These are phyloP conservation scores for Wickerhamiella hasegawae DNA, from an alignment of 805 yeast genomes.

Conservation along the genomic window DNA sequence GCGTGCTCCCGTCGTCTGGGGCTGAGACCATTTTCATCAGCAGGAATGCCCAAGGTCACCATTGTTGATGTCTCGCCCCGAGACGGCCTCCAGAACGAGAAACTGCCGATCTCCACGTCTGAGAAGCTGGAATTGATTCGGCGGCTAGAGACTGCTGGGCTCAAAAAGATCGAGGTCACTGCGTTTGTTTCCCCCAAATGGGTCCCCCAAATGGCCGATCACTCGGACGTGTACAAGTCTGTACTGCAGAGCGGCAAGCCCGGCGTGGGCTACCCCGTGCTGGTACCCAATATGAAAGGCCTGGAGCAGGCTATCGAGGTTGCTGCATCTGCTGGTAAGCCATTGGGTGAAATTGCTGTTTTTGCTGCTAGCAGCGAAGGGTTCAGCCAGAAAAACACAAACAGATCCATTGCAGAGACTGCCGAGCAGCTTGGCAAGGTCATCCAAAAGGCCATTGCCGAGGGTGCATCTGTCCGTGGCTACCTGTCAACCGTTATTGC, in stretches of 20 bases:
- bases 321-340: slow-evolving; percentile 9
- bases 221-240: slow-evolving; percentile 10
- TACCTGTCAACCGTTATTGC: slow-evolving; percentile 21
- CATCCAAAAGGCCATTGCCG: slow-evolving; percentile 12
- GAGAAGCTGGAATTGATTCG: slow-evolving; percentile 17
- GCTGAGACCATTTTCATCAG: no score
- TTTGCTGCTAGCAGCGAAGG: slow-evolving; percentile 21
- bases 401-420: slow-evolving; percentile 18
- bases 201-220: slow-evolving; percentile 23
- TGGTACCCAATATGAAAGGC: slow-evolving; percentile 19
- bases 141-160: slow-evolving; percentile 15
- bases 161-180: slow-evolving; percentile 16
- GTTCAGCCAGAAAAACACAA: slow-evolving; percentile 19
- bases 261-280: slow-evolving; percentile 16
- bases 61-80: slow-evolving; percentile 21
- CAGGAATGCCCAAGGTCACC: no score
- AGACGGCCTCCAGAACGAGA: slow-evolving; percentile 23
- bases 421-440: slow-evolving; percentile 14
- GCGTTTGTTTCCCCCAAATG: slow-evolving; percentile 23
- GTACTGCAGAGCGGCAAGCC: slow-evolving; percentile 4
- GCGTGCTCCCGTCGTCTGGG: no score
- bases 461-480: slow-evolving; percentile 16
- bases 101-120: slow-evolving; percentile 13
- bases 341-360: slow-evolving; percentile 16
- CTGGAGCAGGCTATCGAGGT: slow-evolving; percentile 14